A percentile compares a stretch with the other conserved stretches of the same genome.
Evolutionary conservation across 345 rosid species (phyloP).

Genomic region (Eucalyptus caleyi): DNA sequence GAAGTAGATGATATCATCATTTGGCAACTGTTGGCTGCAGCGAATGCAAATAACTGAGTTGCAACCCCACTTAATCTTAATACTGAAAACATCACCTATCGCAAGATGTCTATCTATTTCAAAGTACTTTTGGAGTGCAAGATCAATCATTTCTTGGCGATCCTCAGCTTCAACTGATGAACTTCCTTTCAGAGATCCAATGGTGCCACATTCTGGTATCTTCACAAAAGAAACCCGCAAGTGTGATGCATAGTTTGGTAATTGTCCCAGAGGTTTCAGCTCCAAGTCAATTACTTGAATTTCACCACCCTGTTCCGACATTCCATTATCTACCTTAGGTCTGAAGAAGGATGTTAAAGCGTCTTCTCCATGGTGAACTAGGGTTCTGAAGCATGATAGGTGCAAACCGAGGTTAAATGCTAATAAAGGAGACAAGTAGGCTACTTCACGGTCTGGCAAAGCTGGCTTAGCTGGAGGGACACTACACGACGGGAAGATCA

Average conservation of each 20-base stretch:
- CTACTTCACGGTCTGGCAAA: slow-evolving; percentile 35
- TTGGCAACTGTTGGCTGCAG: slow-evolving; percentile 42
- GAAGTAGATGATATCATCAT: slow-evolving; percentile 40
- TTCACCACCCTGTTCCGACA: slow-evolving; percentile 5
- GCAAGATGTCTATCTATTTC: slow-evolving; percentile 61
- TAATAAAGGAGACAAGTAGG: slow-evolving; percentile 70
- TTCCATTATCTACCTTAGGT: slow-evolving; percentile 26
- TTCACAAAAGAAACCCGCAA: slow-evolving; percentile 78
- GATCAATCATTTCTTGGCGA: slow-evolving; percentile 81
- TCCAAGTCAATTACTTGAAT: slow-evolving; percentile 28
- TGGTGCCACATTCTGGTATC: slow-evolving; percentile 83
- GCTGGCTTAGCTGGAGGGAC: slow-evolving; percentile 7
- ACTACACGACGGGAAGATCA: slow-evolving; percentile 46
- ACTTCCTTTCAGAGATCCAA: slow-evolving; percentile 45
- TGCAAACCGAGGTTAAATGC: slow-evolving; percentile 86
- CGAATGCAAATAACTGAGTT: slow-evolving; percentile 57
- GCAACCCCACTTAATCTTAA: slow-evolving; percentile 63
- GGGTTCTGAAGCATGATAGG: slow-evolving; percentile 52
- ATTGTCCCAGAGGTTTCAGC: slow-evolving; percentile 34
- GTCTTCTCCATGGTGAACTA: slow-evolving; percentile 47
- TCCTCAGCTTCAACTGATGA: slow-evolving; percentile 68
- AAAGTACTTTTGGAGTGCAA: slow-evolving; percentile 65
- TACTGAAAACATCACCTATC: slow-evolving; percentile 65
- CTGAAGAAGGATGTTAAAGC: slow-evolving; percentile 44
- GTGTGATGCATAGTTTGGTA: slow-evolving; percentile 79